A percentile compares a stretch with the other conserved stretches of the same genome.
Conservation (phyloP, 2,329 filamentous ascomycete species). For the Helotiales sp. region DNA sequence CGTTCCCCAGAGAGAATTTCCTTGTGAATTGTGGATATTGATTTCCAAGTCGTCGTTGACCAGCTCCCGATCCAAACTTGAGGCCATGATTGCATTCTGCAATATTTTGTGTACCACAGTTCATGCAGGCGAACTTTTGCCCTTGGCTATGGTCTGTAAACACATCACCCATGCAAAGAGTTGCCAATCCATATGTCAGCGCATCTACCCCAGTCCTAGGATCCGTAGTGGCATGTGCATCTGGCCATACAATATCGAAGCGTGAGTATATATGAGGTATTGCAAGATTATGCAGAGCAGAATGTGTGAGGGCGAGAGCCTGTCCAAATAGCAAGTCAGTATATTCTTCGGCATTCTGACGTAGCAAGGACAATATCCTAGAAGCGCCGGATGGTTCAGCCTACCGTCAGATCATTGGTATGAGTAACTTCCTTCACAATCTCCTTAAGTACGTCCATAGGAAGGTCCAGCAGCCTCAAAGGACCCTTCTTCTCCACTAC, state of each 20-base stretch:
- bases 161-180: constrained; percentile 71
- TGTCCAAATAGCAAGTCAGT: no score
- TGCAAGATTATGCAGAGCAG: constrained; percentile 71
- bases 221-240: constrained; percentile 62
- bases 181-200: constrained; percentile 78
- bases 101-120: constrained; percentile 32
- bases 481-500: constrained; percentile 57
- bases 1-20: constrained; percentile 85
- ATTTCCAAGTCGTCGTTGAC: constrained; percentile 58
- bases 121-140: constrained; percentile 33
- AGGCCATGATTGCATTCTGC: constrained; percentile 28
- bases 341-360: no score
- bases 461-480: constrained; percentile 70
- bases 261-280: constrained; percentile 80
- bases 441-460: constrained; percentile 74
- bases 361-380: no score
- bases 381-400: no score
- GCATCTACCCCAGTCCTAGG: constrained; percentile 76
- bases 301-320: constrained; percentile 76
- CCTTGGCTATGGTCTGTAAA: constrained; percentile 40
- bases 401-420: constrained; percentile 79
- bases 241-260: constrained; percentile 88
- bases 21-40: constrained; percentile 77
- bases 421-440: constrained; percentile 82
- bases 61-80: constrained; percentile 13